These are phyloP conservation scores for Pseudogymnoascus destructans DNA, from an alignment of 2,329 filamentous ascomycete genomes.

Conservation along the genomic window DNA sequence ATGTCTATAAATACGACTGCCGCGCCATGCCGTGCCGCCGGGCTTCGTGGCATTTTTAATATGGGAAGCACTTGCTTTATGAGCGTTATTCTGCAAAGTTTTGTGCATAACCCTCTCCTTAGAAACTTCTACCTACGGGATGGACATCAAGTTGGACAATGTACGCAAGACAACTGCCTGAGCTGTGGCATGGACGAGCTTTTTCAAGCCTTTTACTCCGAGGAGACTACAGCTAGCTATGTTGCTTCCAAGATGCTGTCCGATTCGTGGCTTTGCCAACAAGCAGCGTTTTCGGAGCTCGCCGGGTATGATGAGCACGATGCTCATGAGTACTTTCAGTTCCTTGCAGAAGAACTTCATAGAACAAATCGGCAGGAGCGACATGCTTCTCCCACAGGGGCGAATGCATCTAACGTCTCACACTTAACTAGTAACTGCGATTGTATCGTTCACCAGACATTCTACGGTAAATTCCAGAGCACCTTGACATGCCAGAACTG, in stretches of 20 bases:
- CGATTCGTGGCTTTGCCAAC: slow-evolving; percentile 79
- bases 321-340: slow-evolving; percentile 94
- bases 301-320: slow-evolving; percentile 93
- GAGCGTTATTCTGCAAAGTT: slow-evolving; percentile 85
- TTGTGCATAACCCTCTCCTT: slow-evolving; percentile 86
- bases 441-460: slow-evolving; percentile 88
- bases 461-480: slow-evolving; percentile 82
- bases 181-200: slow-evolving; percentile 62
- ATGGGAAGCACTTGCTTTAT: slow-evolving; percentile 98
- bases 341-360: slow-evolving; percentile 83
- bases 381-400: slow-evolving; percentile 28
- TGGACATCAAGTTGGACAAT: slow-evolving; percentile 69
- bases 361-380: slow-evolving; percentile 61
- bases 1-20: slow-evolving; percentile 66
- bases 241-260: slow-evolving; percentile 81
- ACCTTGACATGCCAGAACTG: slow-evolving; percentile 87
- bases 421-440: slow-evolving; percentile 40
- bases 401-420: slow-evolving; percentile 28
- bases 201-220: slow-evolving; percentile 57
- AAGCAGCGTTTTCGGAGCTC: slow-evolving; percentile 56
- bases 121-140: slow-evolving; percentile 87
- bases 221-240: slow-evolving; percentile 76
- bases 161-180: slow-evolving; percentile 48
- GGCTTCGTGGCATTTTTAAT: slow-evolving; percentile 86
- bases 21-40: slow-evolving; percentile 73